phyloP scores from a whole-genome alignment of 495 filamentous ascomycete genomes.

The Cercophora sp. region DNA sequence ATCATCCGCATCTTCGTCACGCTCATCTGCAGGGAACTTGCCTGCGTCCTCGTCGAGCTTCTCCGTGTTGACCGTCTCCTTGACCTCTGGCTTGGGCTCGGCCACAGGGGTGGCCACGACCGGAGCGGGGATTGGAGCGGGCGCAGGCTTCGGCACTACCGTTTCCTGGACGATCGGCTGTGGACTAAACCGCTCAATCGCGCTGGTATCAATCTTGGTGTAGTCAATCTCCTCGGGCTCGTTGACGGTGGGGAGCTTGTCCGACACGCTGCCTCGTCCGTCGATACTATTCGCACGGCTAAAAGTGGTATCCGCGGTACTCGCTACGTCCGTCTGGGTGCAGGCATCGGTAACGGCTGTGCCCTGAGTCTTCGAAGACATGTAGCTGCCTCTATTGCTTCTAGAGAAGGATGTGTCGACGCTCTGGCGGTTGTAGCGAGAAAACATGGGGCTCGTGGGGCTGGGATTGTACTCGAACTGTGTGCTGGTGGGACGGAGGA shows the following conservation, averaged over 20 bases:
- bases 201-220: slow-evolving; percentile 49
- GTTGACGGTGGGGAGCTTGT: slow-evolving; percentile 35
- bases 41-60: neutral
- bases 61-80: neutral
- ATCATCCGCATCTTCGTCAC: slow-evolving; percentile 37
- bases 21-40: slow-evolving; percentile 20
- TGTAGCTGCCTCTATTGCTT: slow-evolving; percentile 65
- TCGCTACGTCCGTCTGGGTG: slow-evolving; percentile 51
- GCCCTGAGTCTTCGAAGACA: slow-evolving; percentile 52
- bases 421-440: slow-evolving; percentile 63
- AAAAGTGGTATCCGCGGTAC: slow-evolving; percentile 46
- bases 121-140: slow-evolving; percentile 2
- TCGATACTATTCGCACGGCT: slow-evolving; percentile 47
- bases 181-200: slow-evolving; percentile 33
- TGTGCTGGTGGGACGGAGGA: slow-evolving; percentile 61
- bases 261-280: slow-evolving; percentile 33
- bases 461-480: slow-evolving; percentile 77
- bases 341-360: slow-evolving; percentile 57
- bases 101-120: neutral
- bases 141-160: slow-evolving; percentile 8
- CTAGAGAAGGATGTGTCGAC: slow-evolving; percentile 55
- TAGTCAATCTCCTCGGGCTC: slow-evolving; percentile 51
- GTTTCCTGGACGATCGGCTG: slow-evolving; percentile 19
- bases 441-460: slow-evolving; percentile 71
- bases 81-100: slow-evolving; percentile 11